Conservation (phyloP, 2,329 filamentous ascomycete species). For the Diaporthe sp. region DNA sequence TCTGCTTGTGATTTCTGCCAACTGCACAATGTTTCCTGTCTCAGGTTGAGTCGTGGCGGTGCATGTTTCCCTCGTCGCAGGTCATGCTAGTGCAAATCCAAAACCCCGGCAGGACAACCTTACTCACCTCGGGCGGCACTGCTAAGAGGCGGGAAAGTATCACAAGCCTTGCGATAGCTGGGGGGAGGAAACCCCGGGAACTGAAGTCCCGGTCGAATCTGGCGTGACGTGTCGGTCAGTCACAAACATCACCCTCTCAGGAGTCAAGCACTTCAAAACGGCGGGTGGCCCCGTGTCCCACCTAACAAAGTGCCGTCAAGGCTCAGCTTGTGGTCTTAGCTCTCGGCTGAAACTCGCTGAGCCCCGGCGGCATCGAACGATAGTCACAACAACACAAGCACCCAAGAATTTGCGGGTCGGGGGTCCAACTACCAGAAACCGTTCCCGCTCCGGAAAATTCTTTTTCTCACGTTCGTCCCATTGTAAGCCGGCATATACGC, state of each 20-base stretch:
- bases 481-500: neutral
- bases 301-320: neutral
- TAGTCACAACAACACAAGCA: neutral
- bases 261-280: constrained; percentile 16
- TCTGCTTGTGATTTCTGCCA: neutral
- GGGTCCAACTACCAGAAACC: neutral
- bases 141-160: neutral
- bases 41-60: constrained; percentile 24
- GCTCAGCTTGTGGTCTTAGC: constrained; percentile 14
- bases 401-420: neutral
- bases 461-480: constrained; percentile 6
- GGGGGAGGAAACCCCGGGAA: constrained; percentile 12
- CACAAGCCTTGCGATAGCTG: constrained; percentile 4
- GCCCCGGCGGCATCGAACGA: constrained; percentile 17
- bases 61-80: constrained; percentile 24
- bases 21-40: constrained; percentile 14
- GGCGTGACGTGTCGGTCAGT: constrained; percentile 6
- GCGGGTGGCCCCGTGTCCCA: constrained; percentile 6
- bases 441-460: constrained; percentile 1
- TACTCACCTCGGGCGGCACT: neutral
- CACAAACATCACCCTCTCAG: neutral
- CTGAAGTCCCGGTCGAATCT: constrained; percentile 2
- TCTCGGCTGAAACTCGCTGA: constrained; percentile 26
- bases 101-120: constrained; percentile 15
- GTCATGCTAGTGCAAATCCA: constrained; percentile 25